These are phyloP conservation scores for Amanita inopinata DNA, from an alignment of 768 basidiomycete genomes.

Conservation along the genomic window DNA sequence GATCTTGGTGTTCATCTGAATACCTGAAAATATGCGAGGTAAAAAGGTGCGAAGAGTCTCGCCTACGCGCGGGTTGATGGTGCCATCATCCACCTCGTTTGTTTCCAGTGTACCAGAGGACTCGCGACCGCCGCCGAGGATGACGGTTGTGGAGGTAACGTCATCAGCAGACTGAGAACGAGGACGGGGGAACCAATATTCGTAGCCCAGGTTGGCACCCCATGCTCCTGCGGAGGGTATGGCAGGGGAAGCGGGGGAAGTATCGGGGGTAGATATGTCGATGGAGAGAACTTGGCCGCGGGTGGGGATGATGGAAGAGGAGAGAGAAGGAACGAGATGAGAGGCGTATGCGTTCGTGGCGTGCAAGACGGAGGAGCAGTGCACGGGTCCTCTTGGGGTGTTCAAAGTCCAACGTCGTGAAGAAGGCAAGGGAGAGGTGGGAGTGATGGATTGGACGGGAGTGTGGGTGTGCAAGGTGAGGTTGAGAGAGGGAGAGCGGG, in stretches of 20 bases:
- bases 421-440: slow-evolving; percentile 9
- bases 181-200: slow-evolving; percentile 77
- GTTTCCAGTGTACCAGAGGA: slow-evolving; percentile 34
- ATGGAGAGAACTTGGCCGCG: slow-evolving; percentile 57
- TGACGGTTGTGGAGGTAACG: slow-evolving; percentile 46
- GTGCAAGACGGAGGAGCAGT: slow-evolving; percentile 62
- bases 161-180: slow-evolving; percentile 15
- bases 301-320: slow-evolving; percentile 51
- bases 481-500: slow-evolving; percentile 21
- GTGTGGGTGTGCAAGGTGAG: slow-evolving; percentile 66
- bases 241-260: slow-evolving; percentile 20
- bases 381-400: slow-evolving; percentile 59
- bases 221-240: slow-evolving; percentile 37
- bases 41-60: slow-evolving; percentile 47
- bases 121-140: slow-evolving; percentile 64
- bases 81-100: slow-evolving; percentile 49
- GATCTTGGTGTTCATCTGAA: slow-evolving; percentile 37
- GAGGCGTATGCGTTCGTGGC: slow-evolving; percentile 83
- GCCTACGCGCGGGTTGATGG: slow-evolving; percentile 37
- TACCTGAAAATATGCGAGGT: slow-evolving; percentile 44
- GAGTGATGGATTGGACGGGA: slow-evolving; percentile 43
- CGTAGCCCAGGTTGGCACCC: slow-evolving; percentile 42
- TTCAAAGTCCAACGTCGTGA: slow-evolving; percentile 36
- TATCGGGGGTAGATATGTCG: slow-evolving; percentile 20
- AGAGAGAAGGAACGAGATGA: slow-evolving; percentile 63